A percentile compares a stretch with the other conserved stretches of the same genome.
Conservation (phyloP, 2,329 filamentous ascomycete species). For the Nigrospora sphaerica region DNA sequence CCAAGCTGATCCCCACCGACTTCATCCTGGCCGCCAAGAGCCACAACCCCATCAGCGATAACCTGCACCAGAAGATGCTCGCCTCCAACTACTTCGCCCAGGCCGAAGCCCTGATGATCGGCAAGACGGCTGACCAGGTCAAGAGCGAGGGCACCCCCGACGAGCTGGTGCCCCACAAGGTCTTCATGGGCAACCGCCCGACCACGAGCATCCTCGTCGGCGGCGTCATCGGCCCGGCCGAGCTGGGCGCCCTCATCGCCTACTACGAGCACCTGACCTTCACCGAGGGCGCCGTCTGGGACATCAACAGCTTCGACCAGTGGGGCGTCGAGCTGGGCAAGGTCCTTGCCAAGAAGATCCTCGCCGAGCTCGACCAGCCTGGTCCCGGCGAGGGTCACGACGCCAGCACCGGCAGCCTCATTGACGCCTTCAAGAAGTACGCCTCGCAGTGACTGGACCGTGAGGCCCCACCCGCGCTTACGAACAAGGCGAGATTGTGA, state of each 20-base stretch:
- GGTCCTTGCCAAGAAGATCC: conserved; percentile 87
- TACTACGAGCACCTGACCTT: conserved; percentile 99
- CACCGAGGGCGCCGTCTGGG: conserved; percentile 95
- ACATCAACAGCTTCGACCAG: conserved; percentile 99
- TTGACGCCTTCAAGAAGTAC: conserved; percentile 85
- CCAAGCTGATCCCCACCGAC: conserved; percentile 96
- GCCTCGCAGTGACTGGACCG: conserved; percentile 36
- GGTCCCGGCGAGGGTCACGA: conserved; percentile 72
- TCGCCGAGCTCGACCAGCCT: conserved; percentile 74
- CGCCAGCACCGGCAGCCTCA: conserved; percentile 78
- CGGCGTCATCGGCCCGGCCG: conserved; percentile 86
- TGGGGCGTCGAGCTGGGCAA: conserved; percentile 99
- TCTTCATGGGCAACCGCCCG: conserved; percentile 94
- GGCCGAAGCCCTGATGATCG: conserved; percentile 84
- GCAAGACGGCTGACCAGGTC: conserved; percentile 76
- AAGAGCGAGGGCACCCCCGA: conserved; percentile 67
- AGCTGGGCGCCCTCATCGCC: conserved; percentile 89
- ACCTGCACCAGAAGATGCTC: conserved; percentile 95
- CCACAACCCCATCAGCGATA: conserved; percentile 89
- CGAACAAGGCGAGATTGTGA: background rate
- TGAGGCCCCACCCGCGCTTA: background rate
- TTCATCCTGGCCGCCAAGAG: conserved; percentile 96
- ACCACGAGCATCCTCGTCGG: conserved; percentile 90
- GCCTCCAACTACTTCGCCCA: conserved; percentile 89
- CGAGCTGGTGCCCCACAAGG: conserved; percentile 91